Conservation (phyloP, 164 flowering plant species). For the Akebia trifoliata region DNA sequence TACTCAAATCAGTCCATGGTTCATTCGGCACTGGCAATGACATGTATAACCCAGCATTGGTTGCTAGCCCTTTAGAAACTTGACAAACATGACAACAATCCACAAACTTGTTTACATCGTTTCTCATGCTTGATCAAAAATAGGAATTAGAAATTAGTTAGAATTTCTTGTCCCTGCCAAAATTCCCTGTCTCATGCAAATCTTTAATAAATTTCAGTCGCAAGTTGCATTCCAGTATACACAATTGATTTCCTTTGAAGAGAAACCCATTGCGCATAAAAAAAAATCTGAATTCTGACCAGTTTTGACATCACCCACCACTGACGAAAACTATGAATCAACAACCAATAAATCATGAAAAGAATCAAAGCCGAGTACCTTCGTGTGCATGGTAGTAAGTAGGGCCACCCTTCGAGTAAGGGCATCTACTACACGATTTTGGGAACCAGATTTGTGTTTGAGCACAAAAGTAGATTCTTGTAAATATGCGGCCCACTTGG, state of each 20-base stretch:
- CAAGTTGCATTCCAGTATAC: not conserved
- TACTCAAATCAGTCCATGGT: not conserved
- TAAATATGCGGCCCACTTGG: not conserved
- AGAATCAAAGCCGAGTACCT: conserved; percentile 1
- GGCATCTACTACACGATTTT: conserved; percentile 3
- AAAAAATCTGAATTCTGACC: no score
- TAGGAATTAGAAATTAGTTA: no score
- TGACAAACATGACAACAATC: not conserved
- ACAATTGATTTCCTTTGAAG: no score
- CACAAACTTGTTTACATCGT: not conserved
- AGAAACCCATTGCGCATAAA: no score
- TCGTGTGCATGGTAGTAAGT: not conserved
- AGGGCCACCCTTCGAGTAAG: not conserved
- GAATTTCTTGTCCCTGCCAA: not conserved
- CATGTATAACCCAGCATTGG: not conserved
- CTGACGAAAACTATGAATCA: not conserved
- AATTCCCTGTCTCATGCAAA: not conserved
- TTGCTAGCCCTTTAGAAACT: not conserved
- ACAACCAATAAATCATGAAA: not conserved
- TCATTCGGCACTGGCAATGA: not conserved
- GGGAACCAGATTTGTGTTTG: not conserved
- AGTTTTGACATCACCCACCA: no score
- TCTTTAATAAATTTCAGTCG: not conserved
- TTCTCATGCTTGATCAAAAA: not conserved
- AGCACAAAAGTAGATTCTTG: not conserved